These are phyloP conservation scores for Jacaranda copaia DNA, from an alignment of 257 asterid species.

Conservation along the genomic window DNA sequence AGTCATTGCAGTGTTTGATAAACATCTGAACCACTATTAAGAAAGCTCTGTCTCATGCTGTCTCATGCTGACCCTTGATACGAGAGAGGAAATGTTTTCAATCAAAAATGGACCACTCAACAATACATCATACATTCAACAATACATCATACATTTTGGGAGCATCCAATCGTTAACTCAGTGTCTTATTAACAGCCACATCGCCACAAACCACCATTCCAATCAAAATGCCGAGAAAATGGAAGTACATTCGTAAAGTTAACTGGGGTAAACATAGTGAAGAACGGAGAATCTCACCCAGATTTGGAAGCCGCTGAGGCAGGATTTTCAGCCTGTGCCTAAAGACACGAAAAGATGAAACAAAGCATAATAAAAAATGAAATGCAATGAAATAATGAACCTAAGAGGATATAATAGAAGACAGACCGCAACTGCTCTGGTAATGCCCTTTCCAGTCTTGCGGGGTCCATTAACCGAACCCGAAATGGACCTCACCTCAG, in stretches of 20 bases:
- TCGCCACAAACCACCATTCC: neutral
- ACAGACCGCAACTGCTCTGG: constrained; percentile 69
- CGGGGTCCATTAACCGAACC: constrained; percentile 43
- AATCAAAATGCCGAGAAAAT: neutral
- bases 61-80: too few relatives aligned
- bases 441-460: constrained; percentile 42
- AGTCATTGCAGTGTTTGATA: too few relatives aligned
- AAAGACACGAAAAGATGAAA: constrained; percentile 21
- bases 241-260: neutral
- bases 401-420: neutral
- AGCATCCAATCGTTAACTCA: neutral
- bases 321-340: constrained; percentile 60
- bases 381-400: constrained; percentile 1
- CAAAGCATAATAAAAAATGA: neutral
- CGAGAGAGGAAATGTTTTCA: too few relatives aligned
- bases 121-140: neutral
- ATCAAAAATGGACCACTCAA: neutral
- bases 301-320: constrained; percentile 62
- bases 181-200: neutral
- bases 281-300: constrained; percentile 50
- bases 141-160: neutral
- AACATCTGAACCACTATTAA: too few relatives aligned
- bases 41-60: too few relatives aligned
- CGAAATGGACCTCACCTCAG: constrained; percentile 49
- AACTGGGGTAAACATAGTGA: constrained; percentile 14